phyloP scores from a whole-genome alignment of 1,284 basidiomycete species.

The Coniophora puteana region DNA sequence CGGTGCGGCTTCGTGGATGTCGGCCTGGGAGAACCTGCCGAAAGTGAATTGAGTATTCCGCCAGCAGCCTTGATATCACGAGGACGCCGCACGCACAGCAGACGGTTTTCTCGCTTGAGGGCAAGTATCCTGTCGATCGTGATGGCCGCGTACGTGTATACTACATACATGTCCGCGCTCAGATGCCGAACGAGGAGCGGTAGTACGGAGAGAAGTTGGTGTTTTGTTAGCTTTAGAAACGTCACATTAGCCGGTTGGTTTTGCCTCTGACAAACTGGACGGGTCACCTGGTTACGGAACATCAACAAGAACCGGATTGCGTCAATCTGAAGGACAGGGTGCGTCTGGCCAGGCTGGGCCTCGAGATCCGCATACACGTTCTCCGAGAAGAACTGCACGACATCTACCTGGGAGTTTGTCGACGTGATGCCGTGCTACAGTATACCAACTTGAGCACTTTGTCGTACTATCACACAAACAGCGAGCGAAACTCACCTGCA shows the following conservation, averaged over 20 bases:
- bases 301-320: constrained; percentile 93
- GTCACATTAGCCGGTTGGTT: not conserved
- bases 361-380: constrained; percentile 90
- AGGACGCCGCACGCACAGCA: constrained; percentile 49
- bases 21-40: constrained; percentile 77
- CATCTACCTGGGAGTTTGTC: constrained; percentile 89
- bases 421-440: constrained; percentile 86
- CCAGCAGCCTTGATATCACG: not conserved
- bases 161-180: constrained; percentile 76
- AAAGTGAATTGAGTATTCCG: not conserved
- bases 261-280: not conserved
- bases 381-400: constrained; percentile 94
- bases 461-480: not conserved
- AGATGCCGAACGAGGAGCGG: constrained; percentile 89
- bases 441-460: constrained; percentile 2
- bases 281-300: constrained; percentile 87
- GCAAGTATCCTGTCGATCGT: constrained; percentile 88
- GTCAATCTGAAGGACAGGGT: constrained; percentile 93
- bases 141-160: constrained; percentile 87
- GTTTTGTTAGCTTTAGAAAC: constrained; percentile 77
- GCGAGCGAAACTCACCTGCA: constrained; percentile 44
- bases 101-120: constrained; percentile 73
- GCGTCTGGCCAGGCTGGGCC: constrained; percentile 61
- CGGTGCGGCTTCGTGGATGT: constrained; percentile 82
- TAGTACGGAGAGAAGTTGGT: constrained; percentile 89